Evolutionary conservation across 495 filamentous ascomycete genomes (phyloP).

Genomic region (Achaetomiella virescens): DNA sequence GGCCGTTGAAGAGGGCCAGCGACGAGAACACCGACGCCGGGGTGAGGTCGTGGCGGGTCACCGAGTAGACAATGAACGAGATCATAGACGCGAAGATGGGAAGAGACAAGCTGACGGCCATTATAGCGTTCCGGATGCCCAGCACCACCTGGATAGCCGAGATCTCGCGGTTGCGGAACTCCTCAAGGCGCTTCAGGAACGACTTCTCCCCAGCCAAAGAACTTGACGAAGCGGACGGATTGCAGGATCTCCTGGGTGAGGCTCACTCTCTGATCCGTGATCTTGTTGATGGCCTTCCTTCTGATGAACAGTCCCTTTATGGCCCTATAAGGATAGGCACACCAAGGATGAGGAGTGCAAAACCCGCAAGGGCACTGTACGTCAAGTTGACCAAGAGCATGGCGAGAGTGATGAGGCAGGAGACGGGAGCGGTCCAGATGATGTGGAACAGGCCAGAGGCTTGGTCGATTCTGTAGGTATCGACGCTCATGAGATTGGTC

Average conservation of each 20-base stretch:
- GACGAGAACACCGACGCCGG: conserved; percentile 87
- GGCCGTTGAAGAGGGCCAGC: conserved; percentile 82
- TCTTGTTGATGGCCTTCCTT: conserved; percentile 74
- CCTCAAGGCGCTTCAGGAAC: conserved; percentile 69
- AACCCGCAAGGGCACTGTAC: conserved; percentile 83
- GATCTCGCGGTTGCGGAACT: conserved; percentile 70
- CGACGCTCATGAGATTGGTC: conserved; percentile 85
- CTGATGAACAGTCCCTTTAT: conserved; percentile 65
- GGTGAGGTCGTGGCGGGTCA: conserved; percentile 62
- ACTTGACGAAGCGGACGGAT: conserved; percentile 91
- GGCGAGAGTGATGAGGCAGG: conserved; percentile 68
- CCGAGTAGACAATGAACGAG: conserved; percentile 85
- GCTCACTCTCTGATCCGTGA: conserved; percentile 85
- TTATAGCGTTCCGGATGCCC: conserved; percentile 75
- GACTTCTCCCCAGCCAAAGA: conserved; percentile 89
- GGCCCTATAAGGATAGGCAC: conserved; percentile 65
- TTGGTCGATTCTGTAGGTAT: conserved; percentile 84
- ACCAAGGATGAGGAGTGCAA: conserved; percentile 70
- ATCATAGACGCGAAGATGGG: conserved; percentile 93
- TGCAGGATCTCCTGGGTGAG: conserved; percentile 90
- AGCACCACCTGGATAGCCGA: conserved; percentile 70
- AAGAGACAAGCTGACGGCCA: conserved; percentile 65
- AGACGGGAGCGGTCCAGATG: conserved; percentile 76
- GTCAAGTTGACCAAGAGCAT: conserved; percentile 78
- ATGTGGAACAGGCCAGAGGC: conserved; percentile 85